Evolutionary conservation across 257 asterid genomes (phyloP).

Genomic region (Anisodus acutangulus): DNA sequence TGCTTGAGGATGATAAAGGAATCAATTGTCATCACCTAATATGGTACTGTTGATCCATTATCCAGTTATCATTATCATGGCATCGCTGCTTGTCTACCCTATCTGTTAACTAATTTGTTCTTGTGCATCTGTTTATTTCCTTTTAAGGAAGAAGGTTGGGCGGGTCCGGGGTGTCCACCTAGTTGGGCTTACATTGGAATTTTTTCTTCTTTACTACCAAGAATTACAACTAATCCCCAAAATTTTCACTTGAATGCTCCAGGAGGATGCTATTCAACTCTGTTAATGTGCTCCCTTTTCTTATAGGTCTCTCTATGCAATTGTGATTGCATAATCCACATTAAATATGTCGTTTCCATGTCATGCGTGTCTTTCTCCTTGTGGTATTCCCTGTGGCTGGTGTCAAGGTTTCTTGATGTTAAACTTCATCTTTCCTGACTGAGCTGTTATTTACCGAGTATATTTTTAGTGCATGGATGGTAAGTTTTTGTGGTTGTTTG

Average conservation of each 20-base stretch:
- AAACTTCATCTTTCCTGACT: background rate
- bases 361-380: background rate
- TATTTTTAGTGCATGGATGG: background rate
- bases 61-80: too few relatives aligned
- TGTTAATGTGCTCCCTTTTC: background rate
- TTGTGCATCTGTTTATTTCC: background rate
- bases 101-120: background rate
- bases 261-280: background rate
- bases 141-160: too few relatives aligned
- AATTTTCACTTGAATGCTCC: background rate
- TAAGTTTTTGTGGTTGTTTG: background rate
- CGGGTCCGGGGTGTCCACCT: background rate
- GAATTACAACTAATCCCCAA: background rate
- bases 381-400: constrained; percentile 4
- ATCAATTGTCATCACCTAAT: background rate
- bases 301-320: background rate
- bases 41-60: background rate
- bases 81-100: background rate
- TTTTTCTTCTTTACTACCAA: constrained; percentile 1
- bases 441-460: background rate
- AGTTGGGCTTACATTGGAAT: background rate
- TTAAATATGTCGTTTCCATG: background rate
- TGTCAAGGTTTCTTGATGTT: background rate
- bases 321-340: background rate
- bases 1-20: background rate